Evolutionary conservation across 2,329 filamentous ascomycete genomes (phyloP).

Genomic region (Chalara sp.): DNA sequence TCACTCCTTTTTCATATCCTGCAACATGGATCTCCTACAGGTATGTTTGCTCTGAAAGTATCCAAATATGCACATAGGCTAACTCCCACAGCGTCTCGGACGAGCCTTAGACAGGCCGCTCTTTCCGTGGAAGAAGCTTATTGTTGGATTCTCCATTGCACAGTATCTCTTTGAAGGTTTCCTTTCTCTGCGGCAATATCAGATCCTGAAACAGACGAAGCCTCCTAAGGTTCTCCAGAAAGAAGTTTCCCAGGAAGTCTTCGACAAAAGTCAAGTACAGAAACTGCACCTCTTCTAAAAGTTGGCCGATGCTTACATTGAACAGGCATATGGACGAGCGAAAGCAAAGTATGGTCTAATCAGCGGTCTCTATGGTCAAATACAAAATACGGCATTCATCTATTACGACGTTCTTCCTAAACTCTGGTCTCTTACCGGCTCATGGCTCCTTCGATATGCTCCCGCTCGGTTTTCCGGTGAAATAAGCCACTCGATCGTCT

Average conservation of each 20-base stretch:
- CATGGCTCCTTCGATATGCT: constrained; percentile 65
- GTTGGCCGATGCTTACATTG: constrained; percentile 9
- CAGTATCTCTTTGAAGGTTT: constrained; percentile 89
- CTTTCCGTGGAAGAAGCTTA: constrained; percentile 96
- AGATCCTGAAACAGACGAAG: constrained; percentile 70
- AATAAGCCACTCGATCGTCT: constrained; percentile 88
- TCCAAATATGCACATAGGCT: constrained; percentile 7
- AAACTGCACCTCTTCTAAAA: constrained; percentile 1
- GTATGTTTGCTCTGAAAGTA: constrained; percentile 13
- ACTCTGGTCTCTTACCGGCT: constrained; percentile 77
- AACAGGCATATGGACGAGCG: constrained; percentile 80
- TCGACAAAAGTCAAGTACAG: constrained; percentile 79
- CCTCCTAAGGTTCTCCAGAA: constrained; percentile 81
- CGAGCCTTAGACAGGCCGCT: constrained; percentile 81
- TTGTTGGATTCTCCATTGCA: constrained; percentile 87
- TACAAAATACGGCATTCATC: constrained; percentile 85
- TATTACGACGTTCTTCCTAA: constrained; percentile 87
- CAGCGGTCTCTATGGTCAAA: constrained; percentile 73
- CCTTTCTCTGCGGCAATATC: constrained; percentile 85
- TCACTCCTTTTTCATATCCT: constrained; percentile 1
- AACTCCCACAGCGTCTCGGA: constrained; percentile 57
- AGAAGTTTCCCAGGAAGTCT: constrained; percentile 84
- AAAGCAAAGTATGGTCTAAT: constrained; percentile 87
- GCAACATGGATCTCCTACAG: constrained; percentile 30
- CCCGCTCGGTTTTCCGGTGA: constrained; percentile 80